Conservation (phyloP, 768 basidiomycete genomes). For the Galerina sulciceps region DNA sequence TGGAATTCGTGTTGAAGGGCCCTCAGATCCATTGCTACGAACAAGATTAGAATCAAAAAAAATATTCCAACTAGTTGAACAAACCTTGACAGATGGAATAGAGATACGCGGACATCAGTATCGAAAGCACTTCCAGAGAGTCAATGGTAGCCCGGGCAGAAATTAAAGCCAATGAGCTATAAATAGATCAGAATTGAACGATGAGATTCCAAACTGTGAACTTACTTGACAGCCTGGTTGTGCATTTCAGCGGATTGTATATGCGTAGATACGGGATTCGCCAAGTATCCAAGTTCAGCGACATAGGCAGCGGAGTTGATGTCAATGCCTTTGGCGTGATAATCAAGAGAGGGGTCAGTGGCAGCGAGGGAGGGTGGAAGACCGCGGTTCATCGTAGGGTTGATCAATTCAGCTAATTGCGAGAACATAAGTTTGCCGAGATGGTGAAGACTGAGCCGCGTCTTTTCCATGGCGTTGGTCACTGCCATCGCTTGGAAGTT, state of each 20-base stretch:
- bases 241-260: conserved; percentile 92
- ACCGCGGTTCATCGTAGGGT: conserved; percentile 81
- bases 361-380: conserved; percentile 81
- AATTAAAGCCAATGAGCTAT: conserved; percentile 80
- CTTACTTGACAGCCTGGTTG: conserved; percentile 90
- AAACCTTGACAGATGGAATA: conserved; percentile 71
- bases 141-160: conserved; percentile 81
- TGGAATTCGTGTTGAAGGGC: conserved; percentile 73
- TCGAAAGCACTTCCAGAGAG: conserved; percentile 77
- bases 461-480: conserved; percentile 88
- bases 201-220: background rate
- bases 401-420: conserved; percentile 72
- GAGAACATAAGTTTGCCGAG: conserved; percentile 73
- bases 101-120: conserved; percentile 76
- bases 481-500: conserved; percentile 92
- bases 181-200: conserved; percentile 6
- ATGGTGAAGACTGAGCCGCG: conserved; percentile 72
- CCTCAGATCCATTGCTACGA: conserved; percentile 76
- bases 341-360: conserved; percentile 81
- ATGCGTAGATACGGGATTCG: conserved; percentile 83
- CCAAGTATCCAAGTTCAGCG: conserved; percentile 80
- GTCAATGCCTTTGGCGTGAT: conserved; percentile 84
- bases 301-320: conserved; percentile 85
- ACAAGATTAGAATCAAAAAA: conserved; percentile 1
- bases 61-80: background rate